Evolutionary conservation across 352 stramenopile species (phyloP).

Genomic region (Phytopythium sindhum): DNA sequence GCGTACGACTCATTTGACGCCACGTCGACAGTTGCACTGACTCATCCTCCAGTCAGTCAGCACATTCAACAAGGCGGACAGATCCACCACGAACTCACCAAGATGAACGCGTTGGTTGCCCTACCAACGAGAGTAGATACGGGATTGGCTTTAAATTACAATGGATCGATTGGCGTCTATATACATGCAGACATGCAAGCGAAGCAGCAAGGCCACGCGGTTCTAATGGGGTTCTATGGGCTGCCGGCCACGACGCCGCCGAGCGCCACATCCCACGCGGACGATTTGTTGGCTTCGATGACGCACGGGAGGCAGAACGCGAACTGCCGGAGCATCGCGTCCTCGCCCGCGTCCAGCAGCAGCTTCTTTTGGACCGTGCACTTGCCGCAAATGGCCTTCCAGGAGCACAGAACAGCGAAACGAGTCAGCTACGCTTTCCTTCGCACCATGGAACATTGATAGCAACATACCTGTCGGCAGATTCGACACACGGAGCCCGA

Average conservation of each 20-base stretch:
- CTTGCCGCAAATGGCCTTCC: slow-evolving; percentile 37
- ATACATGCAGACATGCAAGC: background rate
- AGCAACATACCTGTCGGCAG: slow-evolving; percentile 23
- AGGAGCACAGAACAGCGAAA: background rate
- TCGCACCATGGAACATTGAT: background rate
- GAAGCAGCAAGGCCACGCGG: background rate
- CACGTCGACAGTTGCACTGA: too few species aligned
- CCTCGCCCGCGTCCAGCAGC: slow-evolving; percentile 27
- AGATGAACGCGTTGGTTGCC: too few species aligned
- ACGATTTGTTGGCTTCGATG: slow-evolving; percentile 31
- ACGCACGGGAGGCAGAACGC: slow-evolving; percentile 50
- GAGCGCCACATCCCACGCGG: slow-evolving; percentile 39
- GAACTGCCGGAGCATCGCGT: slow-evolving; percentile 27
- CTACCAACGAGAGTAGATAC: background rate
- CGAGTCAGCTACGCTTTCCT: background rate
- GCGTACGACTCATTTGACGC: too few species aligned
- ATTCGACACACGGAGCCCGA: slow-evolving; percentile 31
- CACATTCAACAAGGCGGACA: too few species aligned
- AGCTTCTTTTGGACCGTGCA: slow-evolving; percentile 52
- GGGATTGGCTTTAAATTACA: background rate
- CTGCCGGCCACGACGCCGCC: slow-evolving; percentile 13
- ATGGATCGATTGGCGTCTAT: slow-evolving; percentile 1
- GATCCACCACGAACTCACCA: too few species aligned
- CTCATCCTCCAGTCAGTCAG: too few species aligned
- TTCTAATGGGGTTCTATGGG: background rate